Base-by-base conservation (phyloP, 805 yeast species). In the Kuraishia ogatae region DNA sequence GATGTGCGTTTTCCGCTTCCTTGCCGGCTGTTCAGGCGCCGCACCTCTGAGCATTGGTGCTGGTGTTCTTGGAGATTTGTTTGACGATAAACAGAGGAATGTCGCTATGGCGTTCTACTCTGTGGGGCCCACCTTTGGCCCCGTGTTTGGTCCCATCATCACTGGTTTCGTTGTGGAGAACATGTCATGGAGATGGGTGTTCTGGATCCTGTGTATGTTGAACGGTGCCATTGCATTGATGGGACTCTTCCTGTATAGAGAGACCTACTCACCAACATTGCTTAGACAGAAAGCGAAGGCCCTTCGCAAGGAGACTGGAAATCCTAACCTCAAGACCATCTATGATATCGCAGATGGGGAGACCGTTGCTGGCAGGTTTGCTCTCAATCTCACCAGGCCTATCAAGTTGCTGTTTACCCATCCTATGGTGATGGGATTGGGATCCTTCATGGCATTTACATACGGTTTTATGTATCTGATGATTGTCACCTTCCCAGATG, bases 31-130 rank as follows among this genome's bases (percentile, higher is more conserved):
- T n/a, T 81, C 83, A 53, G 88, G 87, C 6, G 78, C 85, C 54
- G 84, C 87, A 0, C 85, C 90, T 1, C 69, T 85, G 43, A 81
- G 84, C 50, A 84, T 84, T 8, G 89, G 88, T 23, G 87, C 88
- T 1, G 90, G 89, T 21, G 78, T 82, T 7, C 68, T 85, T 48
- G 82, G 87, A 20, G 91, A 85, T 62, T 62, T 85, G 57, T 85
- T 75, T 62, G 72, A 72, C 53, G 80, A 78, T 57, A 64, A 71
- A 51, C 73, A 78, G 39, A 73, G 89, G 53, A 81, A 79, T 53
- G 64, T 71, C 43, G 86, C 87, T 1, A 70, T 84, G 72, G 81
- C 85, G 1, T 67, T 80, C 8, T 84, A 78, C 63, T 84, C 92
- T 65, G 68, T 87, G 55, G 87, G 91, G 15, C 81, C 84, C 39